Conservation (phyloP, 1,284 basidiomycete genomes). For the Tilletia caries region DNA sequence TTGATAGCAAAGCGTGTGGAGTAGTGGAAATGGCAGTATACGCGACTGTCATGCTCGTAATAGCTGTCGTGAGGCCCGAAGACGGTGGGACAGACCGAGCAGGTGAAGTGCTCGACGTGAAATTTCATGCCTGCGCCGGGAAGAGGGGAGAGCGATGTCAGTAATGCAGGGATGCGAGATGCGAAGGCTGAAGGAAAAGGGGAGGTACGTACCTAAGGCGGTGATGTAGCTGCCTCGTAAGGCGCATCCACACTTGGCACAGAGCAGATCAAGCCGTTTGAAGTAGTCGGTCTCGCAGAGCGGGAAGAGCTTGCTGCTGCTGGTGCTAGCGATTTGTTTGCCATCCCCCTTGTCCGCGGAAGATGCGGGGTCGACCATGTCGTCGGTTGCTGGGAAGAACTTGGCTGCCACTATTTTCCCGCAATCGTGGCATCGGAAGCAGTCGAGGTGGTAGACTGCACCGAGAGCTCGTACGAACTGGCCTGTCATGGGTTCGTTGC, state of each 20-base stretch:
- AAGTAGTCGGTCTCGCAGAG: slow-evolving; percentile 95
- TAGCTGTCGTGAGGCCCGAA: slow-evolving; percentile 98
- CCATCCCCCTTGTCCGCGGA: slow-evolving; percentile 57
- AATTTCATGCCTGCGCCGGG: slow-evolving; percentile 75
- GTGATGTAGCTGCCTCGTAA: slow-evolving; percentile 97
- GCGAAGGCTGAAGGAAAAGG: not conserved
- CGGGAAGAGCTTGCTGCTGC: slow-evolving; percentile 41
- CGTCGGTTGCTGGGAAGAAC: slow-evolving; percentile 74
- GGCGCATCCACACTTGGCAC: slow-evolving; percentile 89
- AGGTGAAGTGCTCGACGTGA: slow-evolving; percentile 99
- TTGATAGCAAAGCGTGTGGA: slow-evolving; percentile 97
- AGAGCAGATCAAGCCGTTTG: slow-evolving; percentile 89
- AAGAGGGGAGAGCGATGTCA: not conserved
- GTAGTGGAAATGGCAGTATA: slow-evolving; percentile 77
- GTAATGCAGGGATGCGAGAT: too few relatives aligned
- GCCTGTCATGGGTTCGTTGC: slow-evolving; percentile 65
- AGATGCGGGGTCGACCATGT: slow-evolving; percentile 67
- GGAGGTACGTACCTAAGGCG: slow-evolving; percentile 67
- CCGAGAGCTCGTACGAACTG: slow-evolving; percentile 94
- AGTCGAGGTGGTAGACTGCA: slow-evolving; percentile 89
- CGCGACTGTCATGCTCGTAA: slow-evolving; percentile 94
- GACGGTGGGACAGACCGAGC: slow-evolving; percentile 88
- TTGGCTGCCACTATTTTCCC: slow-evolving; percentile 93
- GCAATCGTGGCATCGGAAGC: slow-evolving; percentile 92
- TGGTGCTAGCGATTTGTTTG: not conserved